Conservation (phyloP, 2,329 filamentous ascomycete species). For the Myrmaecium sp. region DNA sequence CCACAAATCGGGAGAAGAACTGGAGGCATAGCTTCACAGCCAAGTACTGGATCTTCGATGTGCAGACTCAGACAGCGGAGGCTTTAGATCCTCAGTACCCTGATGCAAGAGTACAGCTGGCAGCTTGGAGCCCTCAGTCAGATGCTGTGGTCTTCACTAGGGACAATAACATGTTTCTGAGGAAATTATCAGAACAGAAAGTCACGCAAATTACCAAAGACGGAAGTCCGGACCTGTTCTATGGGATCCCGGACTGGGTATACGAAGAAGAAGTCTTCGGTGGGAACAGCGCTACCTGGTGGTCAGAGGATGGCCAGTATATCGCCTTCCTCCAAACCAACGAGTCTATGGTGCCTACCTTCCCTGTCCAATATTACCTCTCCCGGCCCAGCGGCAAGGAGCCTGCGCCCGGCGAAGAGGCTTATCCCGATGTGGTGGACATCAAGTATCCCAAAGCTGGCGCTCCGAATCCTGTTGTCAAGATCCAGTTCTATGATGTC, state of each 20-base stretch:
- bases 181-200: conserved; percentile 42
- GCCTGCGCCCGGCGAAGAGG: conserved; percentile 56
- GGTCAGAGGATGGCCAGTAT: conserved; percentile 78
- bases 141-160: conserved; percentile 79
- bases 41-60: conserved; percentile 83
- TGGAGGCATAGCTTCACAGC: conserved; percentile 85
- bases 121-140: conserved; percentile 75
- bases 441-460: conserved; percentile 98
- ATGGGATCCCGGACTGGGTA: conserved; percentile 95
- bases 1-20: conserved; percentile 53
- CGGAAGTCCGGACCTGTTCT: conserved; percentile 77
- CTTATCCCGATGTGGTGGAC: conserved; percentile 73
- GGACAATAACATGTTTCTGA: conserved; percentile 78
- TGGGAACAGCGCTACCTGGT: conserved; percentile 79
- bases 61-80: conserved; percentile 59
- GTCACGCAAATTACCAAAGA: conserved; percentile 67
- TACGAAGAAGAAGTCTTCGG: conserved; percentile 77
- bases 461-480: conserved; percentile 78
- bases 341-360: conserved; percentile 80
- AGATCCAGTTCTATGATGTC: conserved; percentile 78
- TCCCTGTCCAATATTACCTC: conserved; percentile 84
- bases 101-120: conserved; percentile 57
- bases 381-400: conserved; percentile 62
- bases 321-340: conserved; percentile 87
- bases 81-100: conserved; percentile 57